Conservation (phyloP, 1,284 basidiomycete genomes). For the Waitea zeae region DNA sequence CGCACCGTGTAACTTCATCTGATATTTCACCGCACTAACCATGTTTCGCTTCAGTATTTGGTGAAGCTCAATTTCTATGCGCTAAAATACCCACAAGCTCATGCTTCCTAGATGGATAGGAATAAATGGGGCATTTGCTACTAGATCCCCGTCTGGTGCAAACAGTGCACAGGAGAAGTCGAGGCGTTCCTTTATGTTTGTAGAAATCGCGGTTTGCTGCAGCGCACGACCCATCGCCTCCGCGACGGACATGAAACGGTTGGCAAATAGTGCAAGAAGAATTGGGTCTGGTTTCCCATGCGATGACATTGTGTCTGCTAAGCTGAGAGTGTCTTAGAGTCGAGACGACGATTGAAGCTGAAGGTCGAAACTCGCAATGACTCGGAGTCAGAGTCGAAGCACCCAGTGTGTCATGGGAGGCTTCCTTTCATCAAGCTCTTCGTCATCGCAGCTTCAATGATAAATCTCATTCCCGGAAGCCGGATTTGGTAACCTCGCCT, state of each 20-base stretch:
- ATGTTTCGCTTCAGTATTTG: too few relatives aligned
- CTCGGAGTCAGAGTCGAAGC: too few relatives aligned
- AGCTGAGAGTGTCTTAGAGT: too few relatives aligned
- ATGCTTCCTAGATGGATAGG: conserved; percentile 69
- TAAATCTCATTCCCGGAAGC: too few relatives aligned
- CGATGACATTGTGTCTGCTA: too few relatives aligned
- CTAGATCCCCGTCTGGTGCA: conserved; percentile 77
- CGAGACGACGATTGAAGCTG: too few relatives aligned
- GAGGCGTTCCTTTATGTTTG: conserved; percentile 81
- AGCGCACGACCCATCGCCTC: conserved; percentile 87
- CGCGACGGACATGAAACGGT: conserved; percentile 85
- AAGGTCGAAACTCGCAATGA: too few relatives aligned
- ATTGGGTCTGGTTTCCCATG: conserved; percentile 89
- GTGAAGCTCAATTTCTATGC: neutral
- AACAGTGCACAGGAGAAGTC: conserved; percentile 88
- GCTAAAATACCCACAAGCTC: conserved; percentile 60
- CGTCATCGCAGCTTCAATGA: too few relatives aligned
- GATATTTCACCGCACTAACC: conserved; percentile 72
- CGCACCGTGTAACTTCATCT: conserved; percentile 60
- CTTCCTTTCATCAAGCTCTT: too few relatives aligned
- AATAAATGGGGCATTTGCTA: conserved; percentile 83
- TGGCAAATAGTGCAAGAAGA: conserved; percentile 76
- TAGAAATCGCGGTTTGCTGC: conserved; percentile 81
- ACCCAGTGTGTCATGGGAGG: too few relatives aligned
- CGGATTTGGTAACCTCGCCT: too few relatives aligned